These are phyloP conservation scores for Symbiodinium pilosum DNA, from an alignment of 73 alveolate genomes.

Conservation along the genomic window DNA sequence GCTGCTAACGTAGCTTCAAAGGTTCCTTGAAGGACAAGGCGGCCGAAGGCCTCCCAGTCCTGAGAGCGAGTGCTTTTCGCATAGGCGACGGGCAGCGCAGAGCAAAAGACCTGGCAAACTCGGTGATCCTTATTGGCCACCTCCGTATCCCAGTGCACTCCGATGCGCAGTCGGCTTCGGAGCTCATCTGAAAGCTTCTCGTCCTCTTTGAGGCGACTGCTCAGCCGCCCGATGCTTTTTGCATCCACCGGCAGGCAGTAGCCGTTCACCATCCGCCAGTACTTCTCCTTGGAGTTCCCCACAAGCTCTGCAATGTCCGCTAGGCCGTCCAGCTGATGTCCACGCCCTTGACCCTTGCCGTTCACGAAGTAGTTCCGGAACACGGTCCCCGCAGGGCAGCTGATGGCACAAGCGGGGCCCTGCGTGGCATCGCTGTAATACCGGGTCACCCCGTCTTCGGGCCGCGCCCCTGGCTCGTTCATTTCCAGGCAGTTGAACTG, in stretches of 20 bases:
- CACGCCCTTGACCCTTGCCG: slow-evolving; percentile 43
- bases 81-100: slow-evolving; percentile 91
- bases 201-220: slow-evolving; percentile 50
- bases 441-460: slow-evolving; percentile 81
- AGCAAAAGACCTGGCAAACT: slow-evolving; percentile 23
- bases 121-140: slow-evolving; percentile 20
- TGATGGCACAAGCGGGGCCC: slow-evolving; percentile 92
- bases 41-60: slow-evolving; percentile 74
- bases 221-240: slow-evolving; percentile 29
- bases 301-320: slow-evolving; percentile 43
- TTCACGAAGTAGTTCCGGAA: slow-evolving; percentile 93
- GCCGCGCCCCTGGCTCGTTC: slow-evolving; percentile 80
- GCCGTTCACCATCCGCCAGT: slow-evolving; percentile 67
- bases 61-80: slow-evolving; percentile 74
- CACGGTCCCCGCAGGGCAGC: slow-evolving; percentile 89
- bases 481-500: slow-evolving; percentile 88
- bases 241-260: slow-evolving; percentile 60
- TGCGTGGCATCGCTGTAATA: slow-evolving; percentile 76
- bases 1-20: slow-evolving; percentile 46
- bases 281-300: slow-evolving; percentile 72
- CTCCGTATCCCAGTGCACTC: slow-evolving; percentile 89
- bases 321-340: slow-evolving; percentile 62
- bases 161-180: slow-evolving; percentile 45
- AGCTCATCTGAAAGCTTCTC: slow-evolving; percentile 42
- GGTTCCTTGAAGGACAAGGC: slow-evolving; percentile 57